Percentiles rank a stretch among this genome's conserved stretches.
Evolutionary conservation across 225 moss, liverwort and hornwort genomes (phyloP).

Genomic region (Rhytidiadelphus loreus): DNA sequence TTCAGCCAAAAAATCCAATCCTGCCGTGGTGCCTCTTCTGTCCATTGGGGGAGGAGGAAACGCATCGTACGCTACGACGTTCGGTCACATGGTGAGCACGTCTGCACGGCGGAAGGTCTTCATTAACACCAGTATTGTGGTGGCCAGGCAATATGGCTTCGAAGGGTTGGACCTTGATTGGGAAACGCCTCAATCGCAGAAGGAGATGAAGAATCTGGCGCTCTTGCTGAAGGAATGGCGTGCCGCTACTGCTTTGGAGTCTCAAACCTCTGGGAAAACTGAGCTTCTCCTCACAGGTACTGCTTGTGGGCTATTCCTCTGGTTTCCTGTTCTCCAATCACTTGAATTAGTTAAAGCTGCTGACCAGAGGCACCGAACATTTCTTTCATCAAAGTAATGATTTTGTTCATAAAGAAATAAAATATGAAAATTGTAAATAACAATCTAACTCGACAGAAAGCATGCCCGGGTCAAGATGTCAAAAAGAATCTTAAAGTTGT

Average conservation of each 20-base stretch:
- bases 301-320: not conserved
- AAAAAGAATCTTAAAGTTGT: not conserved
- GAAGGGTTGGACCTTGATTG: slow-evolving; percentile 83
- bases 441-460: not conserved
- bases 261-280: not conserved
- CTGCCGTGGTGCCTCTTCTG: slow-evolving; percentile 41
- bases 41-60: slow-evolving; percentile 39
- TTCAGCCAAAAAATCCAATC: slow-evolving; percentile 33
- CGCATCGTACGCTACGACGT: not conserved
- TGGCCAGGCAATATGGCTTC: slow-evolving; percentile 44
- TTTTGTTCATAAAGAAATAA: not conserved
- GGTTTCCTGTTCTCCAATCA: not conserved
- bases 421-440: not conserved
- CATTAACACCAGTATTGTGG: slow-evolving; percentile 45
- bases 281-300: slow-evolving; percentile 71
- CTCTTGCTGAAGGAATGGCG: slow-evolving; percentile 46
- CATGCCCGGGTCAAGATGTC: not conserved
- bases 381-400: not conserved
- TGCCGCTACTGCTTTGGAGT: slow-evolving; percentile 23
- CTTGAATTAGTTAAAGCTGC: not conserved
- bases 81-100: slow-evolving; percentile 30
- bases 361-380: not conserved
- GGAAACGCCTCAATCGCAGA: slow-evolving; percentile 45
- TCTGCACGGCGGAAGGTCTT: slow-evolving; percentile 24
- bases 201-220: slow-evolving; percentile 41